phyloP scores from a whole-genome alignment of 2,329 filamentous ascomycete genomes.

The Coleophoma crateriformis region DNA sequence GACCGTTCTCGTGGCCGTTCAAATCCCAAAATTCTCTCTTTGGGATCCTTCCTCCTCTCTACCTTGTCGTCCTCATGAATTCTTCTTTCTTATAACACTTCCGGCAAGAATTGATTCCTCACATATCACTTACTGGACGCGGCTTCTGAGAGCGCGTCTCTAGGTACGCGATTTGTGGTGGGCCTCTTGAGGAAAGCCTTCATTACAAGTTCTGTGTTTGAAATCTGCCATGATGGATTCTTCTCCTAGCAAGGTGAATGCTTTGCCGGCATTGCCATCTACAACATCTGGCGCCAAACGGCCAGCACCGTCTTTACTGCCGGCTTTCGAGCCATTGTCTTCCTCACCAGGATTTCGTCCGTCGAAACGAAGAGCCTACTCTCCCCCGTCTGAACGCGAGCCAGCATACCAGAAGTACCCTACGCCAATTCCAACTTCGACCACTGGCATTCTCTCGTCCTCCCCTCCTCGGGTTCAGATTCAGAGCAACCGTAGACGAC shows the following conservation, averaged over 20 bases:
- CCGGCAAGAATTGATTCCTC: neutral
- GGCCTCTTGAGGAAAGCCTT: neutral
- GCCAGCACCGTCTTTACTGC: constrained; percentile 63
- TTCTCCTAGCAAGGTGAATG: constrained; percentile 26
- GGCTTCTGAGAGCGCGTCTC: neutral
- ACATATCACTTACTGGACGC: neutral
- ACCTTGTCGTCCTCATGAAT: neutral
- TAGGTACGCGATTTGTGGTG: neutral
- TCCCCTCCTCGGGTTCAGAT: constrained; percentile 61
- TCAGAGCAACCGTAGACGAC: constrained; percentile 29
- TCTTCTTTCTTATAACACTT: neutral
- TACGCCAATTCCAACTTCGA: constrained; percentile 89
- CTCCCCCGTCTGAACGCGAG: constrained; percentile 31
- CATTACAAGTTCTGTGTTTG: constrained; percentile 27
- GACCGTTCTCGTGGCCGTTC: neutral
- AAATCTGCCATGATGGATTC: constrained; percentile 27
- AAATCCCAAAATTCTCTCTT: neutral
- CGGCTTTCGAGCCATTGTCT: constrained; percentile 74
- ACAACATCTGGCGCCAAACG: constrained; percentile 47
- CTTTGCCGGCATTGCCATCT: constrained; percentile 17
- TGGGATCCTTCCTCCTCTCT: neutral
- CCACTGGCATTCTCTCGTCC: constrained; percentile 83
- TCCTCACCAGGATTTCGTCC: constrained; percentile 68
- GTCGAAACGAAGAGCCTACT: constrained; percentile 59
- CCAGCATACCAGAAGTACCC: constrained; percentile 61